Evolutionary conservation across 1,284 basidiomycete species (phyloP).

Genomic region (Apiotrichum porosum): DNA sequence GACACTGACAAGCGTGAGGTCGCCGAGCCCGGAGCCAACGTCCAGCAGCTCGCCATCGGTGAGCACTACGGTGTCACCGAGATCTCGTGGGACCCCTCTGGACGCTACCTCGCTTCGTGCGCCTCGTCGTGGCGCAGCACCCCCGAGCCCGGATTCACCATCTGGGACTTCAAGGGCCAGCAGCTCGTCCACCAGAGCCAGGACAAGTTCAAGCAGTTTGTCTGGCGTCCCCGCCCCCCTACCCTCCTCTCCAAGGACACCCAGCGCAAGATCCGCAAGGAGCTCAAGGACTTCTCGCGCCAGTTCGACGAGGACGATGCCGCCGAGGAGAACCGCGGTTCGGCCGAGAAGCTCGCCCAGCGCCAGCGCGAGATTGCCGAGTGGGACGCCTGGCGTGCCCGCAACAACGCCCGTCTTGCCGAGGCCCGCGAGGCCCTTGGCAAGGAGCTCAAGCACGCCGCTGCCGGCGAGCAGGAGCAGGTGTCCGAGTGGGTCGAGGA

Average conservation of each 20-base stretch:
- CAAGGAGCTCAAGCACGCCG: conserved; percentile 25
- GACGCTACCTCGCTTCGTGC: conserved; percentile 87
- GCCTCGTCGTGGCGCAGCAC: conserved; percentile 94
- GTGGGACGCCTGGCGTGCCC: conserved; percentile 87
- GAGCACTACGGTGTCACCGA: conserved; percentile 99
- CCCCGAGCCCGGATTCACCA: conserved; percentile 90
- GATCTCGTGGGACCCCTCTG: conserved; percentile 97
- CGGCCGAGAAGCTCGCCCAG: conserved; percentile 85
- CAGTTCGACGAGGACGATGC: conserved; percentile 96
- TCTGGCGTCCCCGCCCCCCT: conserved; percentile 92
- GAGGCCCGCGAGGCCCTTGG: conserved; percentile 36
- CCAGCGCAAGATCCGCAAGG: conserved; percentile 77
- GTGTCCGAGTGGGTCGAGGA: conserved; percentile 89
- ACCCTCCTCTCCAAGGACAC: conserved; percentile 83
- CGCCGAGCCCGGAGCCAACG: conserved; percentile 76
- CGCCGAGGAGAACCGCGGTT: conserved; percentile 88
- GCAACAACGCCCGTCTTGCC: conserved; percentile 37
- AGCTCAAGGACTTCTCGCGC: conserved; percentile 86
- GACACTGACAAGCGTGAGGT: conserved; percentile 57
- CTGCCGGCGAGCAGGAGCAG: conserved; percentile 67
- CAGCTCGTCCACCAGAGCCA: conserved; percentile 82
- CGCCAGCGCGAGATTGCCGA: conserved; percentile 91
- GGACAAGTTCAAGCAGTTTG: conserved; percentile 96
- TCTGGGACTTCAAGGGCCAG: conserved; percentile 97
- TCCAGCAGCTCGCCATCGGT: conserved; percentile 74